Conservation (phyloP, 2,329 filamentous ascomycete genomes). For the Epichloe gansuensis region DNA sequence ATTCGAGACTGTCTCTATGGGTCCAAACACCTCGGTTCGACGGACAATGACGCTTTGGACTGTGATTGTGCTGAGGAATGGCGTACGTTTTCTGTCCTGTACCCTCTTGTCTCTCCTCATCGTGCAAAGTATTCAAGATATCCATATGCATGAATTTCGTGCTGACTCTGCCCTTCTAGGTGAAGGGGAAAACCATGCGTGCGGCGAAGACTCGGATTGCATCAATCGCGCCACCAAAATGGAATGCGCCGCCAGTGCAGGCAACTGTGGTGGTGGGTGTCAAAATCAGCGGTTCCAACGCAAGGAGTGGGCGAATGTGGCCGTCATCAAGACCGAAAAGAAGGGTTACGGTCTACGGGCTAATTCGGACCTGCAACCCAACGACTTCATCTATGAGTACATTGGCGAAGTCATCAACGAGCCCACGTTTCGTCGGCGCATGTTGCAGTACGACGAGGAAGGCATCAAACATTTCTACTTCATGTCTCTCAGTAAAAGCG, state of each 20-base stretch:
- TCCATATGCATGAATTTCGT: no score
- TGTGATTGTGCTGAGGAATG: conserved; percentile 93
- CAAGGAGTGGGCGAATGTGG: conserved; percentile 78
- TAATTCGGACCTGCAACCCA: conserved; percentile 59
- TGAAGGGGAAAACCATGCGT: conserved; percentile 63
- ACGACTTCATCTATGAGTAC: conserved; percentile 96
- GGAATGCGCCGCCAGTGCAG: conserved; percentile 69
- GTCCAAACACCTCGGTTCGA: conserved; percentile 79
- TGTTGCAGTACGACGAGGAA: conserved; percentile 86
- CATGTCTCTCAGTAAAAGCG: conserved; percentile 93
- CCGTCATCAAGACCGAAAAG: conserved; percentile 95
- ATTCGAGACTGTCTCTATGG: conserved; percentile 83
- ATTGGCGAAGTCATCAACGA: conserved; percentile 98
- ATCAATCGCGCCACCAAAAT: conserved; percentile 98
- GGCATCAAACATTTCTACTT: conserved; percentile 99
- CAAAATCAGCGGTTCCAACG: conserved; percentile 92
- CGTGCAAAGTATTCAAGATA: not conserved
- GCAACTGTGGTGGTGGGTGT: conserved; percentile 76
- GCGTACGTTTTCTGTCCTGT: conserved; percentile 49
- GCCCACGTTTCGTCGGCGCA: conserved; percentile 73
- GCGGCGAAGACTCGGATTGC: conserved; percentile 92
- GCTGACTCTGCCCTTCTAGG: conserved; percentile 23
- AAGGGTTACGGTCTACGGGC: conserved; percentile 89
- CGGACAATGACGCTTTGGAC: conserved; percentile 80
- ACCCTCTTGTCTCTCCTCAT: not conserved